These are phyloP conservation scores for Ophiostoma piceae DNA, from an alignment of 2,329 filamentous ascomycete species.

Conservation along the genomic window DNA sequence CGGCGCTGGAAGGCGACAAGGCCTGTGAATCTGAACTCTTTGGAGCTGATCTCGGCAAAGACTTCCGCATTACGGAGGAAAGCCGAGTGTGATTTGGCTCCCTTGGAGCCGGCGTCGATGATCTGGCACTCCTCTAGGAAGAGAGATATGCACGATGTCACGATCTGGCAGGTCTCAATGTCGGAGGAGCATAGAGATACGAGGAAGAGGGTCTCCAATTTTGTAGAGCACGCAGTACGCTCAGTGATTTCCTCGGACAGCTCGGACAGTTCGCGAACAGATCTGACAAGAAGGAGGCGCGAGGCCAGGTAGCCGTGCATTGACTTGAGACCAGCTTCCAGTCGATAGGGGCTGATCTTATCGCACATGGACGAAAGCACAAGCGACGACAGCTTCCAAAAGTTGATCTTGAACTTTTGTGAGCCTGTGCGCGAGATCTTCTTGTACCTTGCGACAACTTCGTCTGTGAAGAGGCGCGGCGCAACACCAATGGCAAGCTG, in stretches of 20 bases:
- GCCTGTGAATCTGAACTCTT: slow-evolving; percentile 61
- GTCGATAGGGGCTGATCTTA: slow-evolving; percentile 40
- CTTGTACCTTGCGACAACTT: slow-evolving; percentile 36
- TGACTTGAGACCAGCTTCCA: slow-evolving; percentile 41
- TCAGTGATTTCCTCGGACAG: slow-evolving; percentile 52
- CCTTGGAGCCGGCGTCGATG: slow-evolving; percentile 47
- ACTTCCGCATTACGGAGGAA: slow-evolving; percentile 57
- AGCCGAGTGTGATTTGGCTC: slow-evolving; percentile 46
- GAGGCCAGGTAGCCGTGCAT: slow-evolving; percentile 55
- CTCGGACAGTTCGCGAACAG: slow-evolving; percentile 49
- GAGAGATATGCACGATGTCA: slow-evolving; percentile 56
- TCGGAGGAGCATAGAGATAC: slow-evolving; percentile 61
- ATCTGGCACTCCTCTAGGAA: slow-evolving; percentile 58
- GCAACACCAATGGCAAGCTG: slow-evolving; percentile 45
- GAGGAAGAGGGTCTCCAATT: slow-evolving; percentile 58
- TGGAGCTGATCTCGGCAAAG: slow-evolving; percentile 58
- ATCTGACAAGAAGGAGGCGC: slow-evolving; percentile 48
- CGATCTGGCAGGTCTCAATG: slow-evolving; percentile 59
- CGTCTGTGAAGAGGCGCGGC: slow-evolving; percentile 43
- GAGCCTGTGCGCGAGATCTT: slow-evolving; percentile 37
- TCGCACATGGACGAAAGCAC: slow-evolving; percentile 48
- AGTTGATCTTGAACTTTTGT: slow-evolving; percentile 39
- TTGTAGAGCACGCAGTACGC: slow-evolving; percentile 47
- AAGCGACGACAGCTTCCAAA: slow-evolving; percentile 50
- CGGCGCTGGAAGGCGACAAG: slow-evolving; percentile 66